These are phyloP conservation scores for Fusarium lyarnte DNA, from an alignment of 2,329 filamentous ascomycete species.

Conservation along the genomic window DNA sequence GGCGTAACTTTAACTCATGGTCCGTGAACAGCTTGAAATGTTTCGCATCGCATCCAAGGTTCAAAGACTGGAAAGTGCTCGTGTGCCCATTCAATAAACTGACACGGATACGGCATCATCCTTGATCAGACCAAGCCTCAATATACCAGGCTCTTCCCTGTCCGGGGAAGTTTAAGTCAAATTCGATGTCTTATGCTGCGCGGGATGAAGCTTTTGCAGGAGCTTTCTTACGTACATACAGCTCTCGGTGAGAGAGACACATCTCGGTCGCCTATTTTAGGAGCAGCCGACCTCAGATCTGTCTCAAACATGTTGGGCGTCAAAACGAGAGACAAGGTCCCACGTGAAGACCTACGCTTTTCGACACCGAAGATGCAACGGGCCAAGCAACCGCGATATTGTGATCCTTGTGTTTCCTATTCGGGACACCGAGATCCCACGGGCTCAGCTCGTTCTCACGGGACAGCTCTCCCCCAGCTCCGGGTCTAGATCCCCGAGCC, in stretches of 20 bases:
- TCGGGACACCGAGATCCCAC: constrained; percentile 38
- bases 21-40: constrained; percentile 22
- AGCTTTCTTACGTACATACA: constrained; percentile 3
- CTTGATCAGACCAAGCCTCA: constrained; percentile 5
- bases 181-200: not conserved
- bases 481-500: constrained; percentile 30
- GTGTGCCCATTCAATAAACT: constrained; percentile 21
- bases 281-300: constrained; percentile 5
- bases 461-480: constrained; percentile 21
- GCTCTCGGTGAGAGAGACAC: constrained; percentile 16
- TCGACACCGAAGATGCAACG: constrained; percentile 37
- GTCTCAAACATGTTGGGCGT: constrained; percentile 13
- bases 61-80: constrained; percentile 27
- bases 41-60: constrained; percentile 10
- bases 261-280: constrained; percentile 31
- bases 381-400: constrained; percentile 15
- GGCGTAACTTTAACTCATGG: constrained; percentile 13
- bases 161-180: not conserved
- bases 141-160: constrained; percentile 1
- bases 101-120: not conserved
- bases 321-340: not conserved
- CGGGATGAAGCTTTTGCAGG: constrained; percentile 10
- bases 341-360: constrained; percentile 43
- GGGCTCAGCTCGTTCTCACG: constrained; percentile 26
- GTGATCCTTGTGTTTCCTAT: constrained; percentile 25